Conservation (phyloP, 768 basidiomycete species). For the Suillus decipiens region DNA sequence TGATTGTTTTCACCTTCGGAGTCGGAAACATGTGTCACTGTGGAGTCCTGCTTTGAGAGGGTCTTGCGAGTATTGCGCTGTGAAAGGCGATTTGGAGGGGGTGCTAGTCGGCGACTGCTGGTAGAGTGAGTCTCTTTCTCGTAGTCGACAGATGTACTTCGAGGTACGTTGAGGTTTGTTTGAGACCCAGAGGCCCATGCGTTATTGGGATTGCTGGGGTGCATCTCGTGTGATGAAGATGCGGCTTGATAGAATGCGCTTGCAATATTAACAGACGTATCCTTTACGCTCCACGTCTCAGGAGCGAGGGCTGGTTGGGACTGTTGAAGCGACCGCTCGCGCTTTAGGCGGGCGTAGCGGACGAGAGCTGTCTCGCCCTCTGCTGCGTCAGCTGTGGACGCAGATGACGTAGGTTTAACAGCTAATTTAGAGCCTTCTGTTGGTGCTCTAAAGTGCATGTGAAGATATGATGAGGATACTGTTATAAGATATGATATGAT, state of each 20-base stretch:
- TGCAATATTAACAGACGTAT: constrained; percentile 87
- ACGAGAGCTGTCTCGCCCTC: constrained; percentile 47
- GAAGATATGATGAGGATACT: constrained; percentile 20
- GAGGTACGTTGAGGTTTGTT: constrained; percentile 50
- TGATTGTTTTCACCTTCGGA: constrained; percentile 61
- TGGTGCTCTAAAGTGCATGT: constrained; percentile 48
- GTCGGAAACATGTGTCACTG: constrained; percentile 57
- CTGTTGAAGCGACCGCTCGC: constrained; percentile 36
- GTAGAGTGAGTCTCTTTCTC: constrained; percentile 64
- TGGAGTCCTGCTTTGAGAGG: constrained; percentile 55
- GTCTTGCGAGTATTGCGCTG: constrained; percentile 44
- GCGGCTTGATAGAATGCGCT: constrained; percentile 78
- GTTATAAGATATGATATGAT: constrained; percentile 15
- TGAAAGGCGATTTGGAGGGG: constrained; percentile 55
- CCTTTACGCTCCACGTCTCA: constrained; percentile 71
- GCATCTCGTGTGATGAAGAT: constrained; percentile 41
- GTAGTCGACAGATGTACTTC: constrained; percentile 81
- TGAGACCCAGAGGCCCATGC: constrained; percentile 68
- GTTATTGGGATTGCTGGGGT: constrained; percentile 53
- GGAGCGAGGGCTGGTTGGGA: constrained; percentile 44
- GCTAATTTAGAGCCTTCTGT: constrained; percentile 59
- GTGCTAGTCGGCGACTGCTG: constrained; percentile 55
- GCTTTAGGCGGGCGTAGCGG: constrained; percentile 50
- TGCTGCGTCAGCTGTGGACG: constrained; percentile 41
- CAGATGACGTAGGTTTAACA: constrained; percentile 48